phyloP scores from a whole-genome alignment of 768 basidiomycete species.

The Termitomyces heimii region DNA sequence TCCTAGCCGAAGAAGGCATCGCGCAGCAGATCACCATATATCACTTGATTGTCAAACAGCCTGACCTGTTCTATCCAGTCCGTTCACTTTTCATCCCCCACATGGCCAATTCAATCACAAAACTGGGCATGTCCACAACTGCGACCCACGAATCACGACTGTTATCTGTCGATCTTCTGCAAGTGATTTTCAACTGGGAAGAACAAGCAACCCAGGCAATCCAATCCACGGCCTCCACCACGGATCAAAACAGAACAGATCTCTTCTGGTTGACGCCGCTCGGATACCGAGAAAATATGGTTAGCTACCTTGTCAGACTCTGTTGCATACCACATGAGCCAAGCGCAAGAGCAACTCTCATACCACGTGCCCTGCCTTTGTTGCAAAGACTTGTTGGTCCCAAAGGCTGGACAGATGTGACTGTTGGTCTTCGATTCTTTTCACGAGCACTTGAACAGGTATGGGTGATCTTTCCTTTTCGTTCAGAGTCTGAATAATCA shows the following conservation, averaged over 20 bases:
- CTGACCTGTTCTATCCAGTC: conserved; percentile 87
- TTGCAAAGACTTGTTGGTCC: conserved; percentile 78
- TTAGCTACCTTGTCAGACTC: conserved; percentile 92
- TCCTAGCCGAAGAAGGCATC: conserved; percentile 87
- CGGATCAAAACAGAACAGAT: conserved; percentile 19
- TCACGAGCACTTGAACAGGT: conserved; percentile 79
- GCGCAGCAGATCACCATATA: conserved; percentile 73
- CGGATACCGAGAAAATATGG: conserved; percentile 81
- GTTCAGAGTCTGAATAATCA: not conserved
- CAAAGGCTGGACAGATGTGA: conserved; percentile 86
- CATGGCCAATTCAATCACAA: conserved; percentile 85
- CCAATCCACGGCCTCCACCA: conserved; percentile 7
- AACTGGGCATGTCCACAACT: conserved; percentile 73
- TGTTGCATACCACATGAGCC: conserved; percentile 64
- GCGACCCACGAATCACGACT: conserved; percentile 77
- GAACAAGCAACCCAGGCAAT: conserved; percentile 44
- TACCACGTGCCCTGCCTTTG: conserved; percentile 58
- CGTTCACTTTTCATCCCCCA: conserved; percentile 90
- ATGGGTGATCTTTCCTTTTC: conserved; percentile 15
- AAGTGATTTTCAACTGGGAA: conserved; percentile 94
- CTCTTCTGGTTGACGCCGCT: conserved; percentile 69
- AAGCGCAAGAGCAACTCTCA: conserved; percentile 37
- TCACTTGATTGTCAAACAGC: conserved; percentile 87
- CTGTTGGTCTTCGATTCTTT: conserved; percentile 89
- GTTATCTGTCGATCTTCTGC: conserved; percentile 84